Percentiles rank a stretch among this genome's conserved stretches.
phyloP scores from a whole-genome alignment of 2,329 filamentous ascomycete species.

The Aspergillus ustus region DNA sequence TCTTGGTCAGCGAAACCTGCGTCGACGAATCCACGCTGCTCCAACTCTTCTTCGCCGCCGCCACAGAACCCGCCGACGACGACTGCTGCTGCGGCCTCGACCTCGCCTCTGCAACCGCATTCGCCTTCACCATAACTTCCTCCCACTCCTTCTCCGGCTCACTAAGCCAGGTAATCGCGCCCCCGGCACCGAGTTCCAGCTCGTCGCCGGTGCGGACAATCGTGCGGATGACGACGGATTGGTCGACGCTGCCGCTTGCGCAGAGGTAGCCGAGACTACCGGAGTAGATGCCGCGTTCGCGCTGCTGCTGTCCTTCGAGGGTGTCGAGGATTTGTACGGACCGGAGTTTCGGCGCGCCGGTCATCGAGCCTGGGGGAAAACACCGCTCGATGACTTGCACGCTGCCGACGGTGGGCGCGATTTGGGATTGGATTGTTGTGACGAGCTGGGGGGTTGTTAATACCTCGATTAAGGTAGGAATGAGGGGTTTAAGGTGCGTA shows the following conservation, averaged over 20 bases:
- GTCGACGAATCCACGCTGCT: not conserved
- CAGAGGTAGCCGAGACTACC: slow-evolving; percentile 5
- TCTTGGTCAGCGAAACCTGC: not conserved
- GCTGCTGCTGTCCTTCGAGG: not conserved
- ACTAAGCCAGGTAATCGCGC: slow-evolving; percentile 4
- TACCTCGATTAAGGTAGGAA: no score
- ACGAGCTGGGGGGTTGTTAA: not conserved
- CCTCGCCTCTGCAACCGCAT: slow-evolving; percentile 1
- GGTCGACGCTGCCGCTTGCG: slow-evolving; percentile 1
- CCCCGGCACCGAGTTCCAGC: not conserved
- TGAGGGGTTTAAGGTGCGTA: not conserved
- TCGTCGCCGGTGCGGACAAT: not conserved
- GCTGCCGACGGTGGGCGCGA: not conserved
- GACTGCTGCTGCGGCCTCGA: no score
- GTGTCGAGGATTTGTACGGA: slow-evolving; percentile 8
- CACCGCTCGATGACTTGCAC: slow-evolving; percentile 5
- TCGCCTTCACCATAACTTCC: slow-evolving; percentile 3
- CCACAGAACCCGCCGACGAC: not conserved
- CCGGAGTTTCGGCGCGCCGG: not conserved
- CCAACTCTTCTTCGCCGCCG: not conserved
- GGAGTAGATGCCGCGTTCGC: slow-evolving; percentile 1
- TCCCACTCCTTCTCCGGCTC: slow-evolving; percentile 8
- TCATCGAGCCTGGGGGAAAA: slow-evolving; percentile 3
- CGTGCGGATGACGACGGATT: slow-evolving; percentile 7
- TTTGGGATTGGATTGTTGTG: slow-evolving; percentile 9